These are phyloP conservation scores for Penicillium concentricum DNA, from an alignment of 2,329 filamentous ascomycete species.

Conservation along the genomic window DNA sequence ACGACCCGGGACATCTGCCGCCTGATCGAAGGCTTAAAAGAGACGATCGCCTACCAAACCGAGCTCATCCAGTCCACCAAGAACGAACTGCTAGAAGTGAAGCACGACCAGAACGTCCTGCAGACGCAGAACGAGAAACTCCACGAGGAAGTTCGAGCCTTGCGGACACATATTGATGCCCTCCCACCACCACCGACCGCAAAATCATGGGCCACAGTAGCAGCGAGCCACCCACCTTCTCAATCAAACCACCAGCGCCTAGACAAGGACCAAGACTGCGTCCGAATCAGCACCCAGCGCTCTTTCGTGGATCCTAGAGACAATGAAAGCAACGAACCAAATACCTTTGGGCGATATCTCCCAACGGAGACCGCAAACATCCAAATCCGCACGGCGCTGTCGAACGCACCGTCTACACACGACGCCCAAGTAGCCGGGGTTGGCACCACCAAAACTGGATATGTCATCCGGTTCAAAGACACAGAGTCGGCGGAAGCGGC, in stretches of 20 bases:
- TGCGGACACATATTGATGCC: not conserved
- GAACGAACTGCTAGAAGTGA: constrained; percentile 1
- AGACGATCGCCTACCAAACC: not conserved
- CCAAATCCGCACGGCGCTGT: constrained; percentile 1
- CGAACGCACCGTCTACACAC: not conserved
- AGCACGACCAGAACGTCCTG: constrained; percentile 1
- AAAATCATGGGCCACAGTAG: constrained; percentile 2
- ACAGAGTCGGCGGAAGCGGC: not conserved
- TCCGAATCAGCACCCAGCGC: constrained; percentile 4
- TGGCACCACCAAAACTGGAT: not conserved
- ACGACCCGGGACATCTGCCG: too few relatives aligned
- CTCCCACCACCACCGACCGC: not conserved
- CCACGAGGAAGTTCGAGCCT: not conserved
- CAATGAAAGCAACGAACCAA: not conserved
- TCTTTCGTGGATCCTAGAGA: not conserved
- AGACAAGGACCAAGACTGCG: constrained; percentile 2
- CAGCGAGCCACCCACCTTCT: not conserved
- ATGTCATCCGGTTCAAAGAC: constrained; percentile 4
- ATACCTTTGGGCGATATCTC: not conserved
- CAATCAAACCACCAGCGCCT: not conserved
- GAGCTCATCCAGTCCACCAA: constrained; percentile 1
- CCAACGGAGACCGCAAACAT: not conserved
- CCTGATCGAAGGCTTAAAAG: too few relatives aligned
- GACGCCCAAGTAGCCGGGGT: constrained; percentile 2
- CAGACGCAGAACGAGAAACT: constrained; percentile 1